Evolutionary conservation across 441 rosid genomes (phyloP), one percentile per base, ranked within the genome.

Genomic region (Melastoma candidum): DNA sequence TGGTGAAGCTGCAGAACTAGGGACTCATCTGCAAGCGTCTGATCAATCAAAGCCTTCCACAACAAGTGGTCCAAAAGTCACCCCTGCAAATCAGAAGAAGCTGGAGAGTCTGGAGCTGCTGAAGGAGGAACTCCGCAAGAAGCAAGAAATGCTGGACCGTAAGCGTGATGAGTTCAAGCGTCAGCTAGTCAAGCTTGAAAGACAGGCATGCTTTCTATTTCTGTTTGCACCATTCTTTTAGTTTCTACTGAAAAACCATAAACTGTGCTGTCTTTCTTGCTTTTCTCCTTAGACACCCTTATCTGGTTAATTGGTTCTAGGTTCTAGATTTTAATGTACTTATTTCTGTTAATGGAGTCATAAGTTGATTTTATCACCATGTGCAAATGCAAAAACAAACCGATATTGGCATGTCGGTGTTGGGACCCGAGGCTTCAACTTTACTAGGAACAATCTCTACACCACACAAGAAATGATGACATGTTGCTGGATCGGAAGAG

Each of bases 111-210:
- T 93, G 55, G 97, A 85, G 76, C 92, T 59, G 56, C 68, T 94
- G 78, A 90, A 82, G 77, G 97, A 90, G 74, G 79, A 85, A 46
- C 78, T 94, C 11, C 87, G 90, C 51, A 85, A 82, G 80, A 94
- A 85, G 75, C 99, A 77, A 70, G 90, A 90, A 73, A 67, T 85
- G 77, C 79, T 90, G 73, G 99, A 80, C 63, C 87, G 79, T 82
- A 90, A 87, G 72, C 82, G 95, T 55, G 80, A 68, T 46, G 85
- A 90, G 61, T 90, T 85, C 65, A 78, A 81, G 58, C 85, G 76
- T 51, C 71, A 82, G 65, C 68, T 94, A 84, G 79, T 81, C 46
- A 74, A 76, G 53, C 77, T 87, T 60, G 68, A 72, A 65, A 94
- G 82, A 83, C 97, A 94, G 59, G 99, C 90, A 76, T 58, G 59